Evolutionary conservation across 179 eudicot species (phyloP), one percentile per base, ranked within the genome.

Genomic region (Monotropa hypopitys): DNA sequence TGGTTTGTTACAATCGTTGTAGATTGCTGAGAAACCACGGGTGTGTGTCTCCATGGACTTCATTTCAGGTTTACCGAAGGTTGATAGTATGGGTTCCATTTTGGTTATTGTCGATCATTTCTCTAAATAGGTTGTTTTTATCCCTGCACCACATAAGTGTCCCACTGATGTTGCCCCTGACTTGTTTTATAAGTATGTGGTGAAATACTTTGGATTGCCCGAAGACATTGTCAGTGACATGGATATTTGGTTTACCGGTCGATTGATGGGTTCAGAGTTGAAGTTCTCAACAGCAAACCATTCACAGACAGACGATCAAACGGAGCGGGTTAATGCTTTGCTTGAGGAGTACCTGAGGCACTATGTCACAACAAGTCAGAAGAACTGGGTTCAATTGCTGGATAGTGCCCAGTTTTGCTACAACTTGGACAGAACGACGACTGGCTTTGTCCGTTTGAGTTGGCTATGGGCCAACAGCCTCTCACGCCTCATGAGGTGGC

Each of bases 271-370:
- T 4, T 78, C 54, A 4, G n/a, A 78, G 12, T 46, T 79, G 1
- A 50, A 72, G 15, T 79, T 79, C 20, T 76, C 72, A 0, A 76
- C 7, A 10, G 10, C n/a, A 1, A 56, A 74, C 21, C 79, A 80
- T 50, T 77, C 79, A 0, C 71, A 77, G 62, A 83, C 79, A 0
- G 77, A 83, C 74, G 80, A 81, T 0, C 49, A 83, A 5, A 80
- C 28, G 0, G 62, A 83, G 33, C 0, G 72, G 49, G 49, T 79
- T 0, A 79, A 76, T 65, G 62, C 47, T 0, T 10, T 76, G 23
- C 18, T 80, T 4, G 74, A 83, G 7, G 78, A 76, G n/a, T 83
- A 74, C 26, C 32, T 77, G 7, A 4, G 79, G 18, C 79, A 77
- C 8, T 80, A 66, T 61, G 74, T 61, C 30, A 73, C 21, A 0